Base-by-base conservation (phyloP, 2,329 filamentous ascomycete species). In the Lachnellula arida region DNA sequence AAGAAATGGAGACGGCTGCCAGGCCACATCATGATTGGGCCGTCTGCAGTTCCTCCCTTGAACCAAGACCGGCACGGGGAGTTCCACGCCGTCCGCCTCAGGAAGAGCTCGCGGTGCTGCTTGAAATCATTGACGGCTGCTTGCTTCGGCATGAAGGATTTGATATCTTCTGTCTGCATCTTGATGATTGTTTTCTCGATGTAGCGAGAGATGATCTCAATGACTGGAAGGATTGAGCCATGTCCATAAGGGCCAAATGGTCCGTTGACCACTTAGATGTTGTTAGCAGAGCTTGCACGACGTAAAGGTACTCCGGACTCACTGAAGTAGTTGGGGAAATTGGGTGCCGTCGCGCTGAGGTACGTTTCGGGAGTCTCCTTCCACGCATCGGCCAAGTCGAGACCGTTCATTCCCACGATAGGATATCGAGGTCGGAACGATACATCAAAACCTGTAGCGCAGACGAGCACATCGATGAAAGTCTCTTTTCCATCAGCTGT, bases 111-210 rank as follows among this genome's bases (percentile, higher is more conserved):
- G 5, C n/a, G n/a, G 68, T 76, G 79, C 68, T 71, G 75, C 63
- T 71, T 74, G 70, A 74, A 81, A 65, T 80, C 77, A 23, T 17
- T 19, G 5, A 46, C 43, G 5, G 43, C 43, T 23, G 6, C 43
- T 17, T 23, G n/a, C 0, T 72, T 74, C 0, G 78, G 76, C 2
- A 61, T 68, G 5, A 81, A 65, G 8, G 75, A 69, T 51, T 73
- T 73, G 66, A 81, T 77, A 42, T 70, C 67, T 62, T 81, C 74
- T 1, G 70, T 75, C 63, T 80, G 78, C 60, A 51, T 28, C 39
- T 51, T 51, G n/a, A 15, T 42, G 48, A 51, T 35, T 17, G 34
- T 34, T 19, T 55, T 51, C 35, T 43, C 51, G 17, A 55, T 40
- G 40, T 55, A 51, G 12, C 25, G 28, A 14, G 53, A n/a, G 14